phyloP scores from a whole-genome alignment of 75 land plant species.

The Pinus taeda region DNA sequence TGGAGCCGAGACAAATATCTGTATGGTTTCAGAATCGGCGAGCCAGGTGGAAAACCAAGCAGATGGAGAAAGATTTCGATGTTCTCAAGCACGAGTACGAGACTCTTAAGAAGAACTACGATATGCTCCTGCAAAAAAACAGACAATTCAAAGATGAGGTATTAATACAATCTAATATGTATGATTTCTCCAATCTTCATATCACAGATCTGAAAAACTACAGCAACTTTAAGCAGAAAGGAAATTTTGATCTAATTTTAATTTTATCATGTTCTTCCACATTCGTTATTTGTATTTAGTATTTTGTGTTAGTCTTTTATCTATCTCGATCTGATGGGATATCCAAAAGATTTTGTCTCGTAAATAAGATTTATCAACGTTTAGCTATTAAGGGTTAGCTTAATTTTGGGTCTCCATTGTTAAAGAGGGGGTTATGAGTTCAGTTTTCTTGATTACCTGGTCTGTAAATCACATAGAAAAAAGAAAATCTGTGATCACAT shows the following conservation, averaged over 20 bases:
- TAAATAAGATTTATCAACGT: background rate
- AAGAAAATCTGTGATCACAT: background rate
- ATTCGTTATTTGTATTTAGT: too few relatives aligned
- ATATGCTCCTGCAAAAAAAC: constrained; percentile 4
- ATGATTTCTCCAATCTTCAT: background rate
- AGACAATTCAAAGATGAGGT: constrained; percentile 12
- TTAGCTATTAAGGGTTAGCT: too few relatives aligned
- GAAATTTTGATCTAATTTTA: too few relatives aligned
- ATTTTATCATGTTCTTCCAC: too few relatives aligned
- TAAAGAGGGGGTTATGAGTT: too few relatives aligned
- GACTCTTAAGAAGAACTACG: constrained; percentile 8
- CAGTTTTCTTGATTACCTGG: too few relatives aligned
- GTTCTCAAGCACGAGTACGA: constrained; percentile 10
- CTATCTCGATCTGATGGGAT: too few relatives aligned
- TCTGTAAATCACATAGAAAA: too few relatives aligned
- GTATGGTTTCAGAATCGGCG: constrained; percentile 19
- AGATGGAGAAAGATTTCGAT: constrained; percentile 12
- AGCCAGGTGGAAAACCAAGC: constrained; percentile 21
- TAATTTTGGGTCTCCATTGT: too few relatives aligned
- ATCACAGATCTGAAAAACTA: background rate
- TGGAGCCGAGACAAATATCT: constrained; percentile 14
- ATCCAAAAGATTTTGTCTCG: background rate
- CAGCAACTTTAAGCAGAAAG: too few relatives aligned
- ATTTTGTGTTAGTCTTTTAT: too few relatives aligned
- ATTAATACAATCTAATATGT: background rate